phyloP scores from a whole-genome alignment of 176 grass and related monocot genomes.

The Oryza punctata region DNA sequence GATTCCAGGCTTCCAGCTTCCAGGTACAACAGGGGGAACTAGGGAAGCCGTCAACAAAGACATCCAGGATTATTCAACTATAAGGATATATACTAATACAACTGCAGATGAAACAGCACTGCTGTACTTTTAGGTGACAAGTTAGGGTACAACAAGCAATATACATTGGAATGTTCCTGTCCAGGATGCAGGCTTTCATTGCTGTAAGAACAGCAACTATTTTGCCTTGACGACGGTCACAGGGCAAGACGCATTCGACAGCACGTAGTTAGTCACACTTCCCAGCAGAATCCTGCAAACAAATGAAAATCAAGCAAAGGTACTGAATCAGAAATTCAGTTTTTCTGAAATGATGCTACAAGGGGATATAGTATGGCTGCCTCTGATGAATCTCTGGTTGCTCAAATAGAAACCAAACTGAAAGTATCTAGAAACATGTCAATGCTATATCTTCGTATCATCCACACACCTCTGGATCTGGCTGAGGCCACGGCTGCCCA shows the following conservation, averaged over 20 bases:
- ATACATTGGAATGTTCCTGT: not conserved
- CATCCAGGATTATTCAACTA: not conserved
- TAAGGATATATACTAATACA: not conserved
- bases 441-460: not conserved
- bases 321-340: not conserved
- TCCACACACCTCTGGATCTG: conserved; percentile 57
- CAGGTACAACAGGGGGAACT: not conserved
- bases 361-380: not conserved
- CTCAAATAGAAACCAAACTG: not conserved
- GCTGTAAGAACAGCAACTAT: not conserved
- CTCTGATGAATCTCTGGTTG: not conserved
- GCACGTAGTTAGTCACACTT: conserved; percentile 71
- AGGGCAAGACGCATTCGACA: conserved; percentile 64
- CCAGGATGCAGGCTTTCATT: not conserved
- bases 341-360: not conserved
- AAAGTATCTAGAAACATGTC: not conserved
- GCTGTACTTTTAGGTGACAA: not conserved
- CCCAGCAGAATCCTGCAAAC: conserved; percentile 64
- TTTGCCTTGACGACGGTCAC: conserved; percentile 76
- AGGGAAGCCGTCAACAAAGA: not conserved
- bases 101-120: not conserved
- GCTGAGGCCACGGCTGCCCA: conserved; percentile 73
- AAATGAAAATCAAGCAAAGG: not conserved
- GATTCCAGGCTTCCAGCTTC: not conserved
- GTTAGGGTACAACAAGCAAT: not conserved